Evolutionary conservation across 164 flowering plant species (phyloP), one percentile per base, ranked within the genome.

Genomic region (Vitis amurensis): DNA sequence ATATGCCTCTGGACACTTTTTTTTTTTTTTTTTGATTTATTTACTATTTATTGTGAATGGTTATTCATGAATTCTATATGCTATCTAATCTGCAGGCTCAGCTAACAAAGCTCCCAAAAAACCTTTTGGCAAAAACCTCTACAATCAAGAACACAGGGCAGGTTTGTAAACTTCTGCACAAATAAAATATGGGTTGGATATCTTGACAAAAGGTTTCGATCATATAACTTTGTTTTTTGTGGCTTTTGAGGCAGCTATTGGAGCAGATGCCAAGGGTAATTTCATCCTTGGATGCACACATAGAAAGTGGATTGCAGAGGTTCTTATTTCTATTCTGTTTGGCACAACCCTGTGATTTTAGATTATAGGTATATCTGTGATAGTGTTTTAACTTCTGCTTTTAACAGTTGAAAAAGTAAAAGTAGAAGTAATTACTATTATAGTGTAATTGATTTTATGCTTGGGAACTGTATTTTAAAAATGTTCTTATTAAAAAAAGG

Each of bases 211-310:
- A 31, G 9, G 19, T n/a, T 63, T 49, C 19, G 15, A 19, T 66
- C 44, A 57, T 61, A 10, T 14, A 19, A 8, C 55, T 23, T 23
- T 44, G 27, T 59, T 44, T 53, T 67, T 19, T 47, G 0, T 71
- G 50, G 17, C 52, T n/a, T 76, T 44, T 76, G 63, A 61, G 57
- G 61, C 80, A 94, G 99, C 85, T 86, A 47, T 72, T 94, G 51
- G 85, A 92, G 78, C 91, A 89, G 78, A 75, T 94, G 90, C 97
- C 99, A 70, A 81, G 67, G 14, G 89, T 88, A 50, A 84, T 92
- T 67, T 91, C 99, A 66, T 75, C 92, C 9, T 69, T 92, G 72
- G 99, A 92, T 84, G 97, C 91, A 31, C 81, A 91, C 68, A 77
- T 87, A 76, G 99, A 92, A 44, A 80, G 65, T 77, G 94, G 94